A percentile compares a stretch with the other conserved stretches of the same genome.
Conservation (phyloP, 2,329 filamentous ascomycete species). For the Fusarium sp. region DNA sequence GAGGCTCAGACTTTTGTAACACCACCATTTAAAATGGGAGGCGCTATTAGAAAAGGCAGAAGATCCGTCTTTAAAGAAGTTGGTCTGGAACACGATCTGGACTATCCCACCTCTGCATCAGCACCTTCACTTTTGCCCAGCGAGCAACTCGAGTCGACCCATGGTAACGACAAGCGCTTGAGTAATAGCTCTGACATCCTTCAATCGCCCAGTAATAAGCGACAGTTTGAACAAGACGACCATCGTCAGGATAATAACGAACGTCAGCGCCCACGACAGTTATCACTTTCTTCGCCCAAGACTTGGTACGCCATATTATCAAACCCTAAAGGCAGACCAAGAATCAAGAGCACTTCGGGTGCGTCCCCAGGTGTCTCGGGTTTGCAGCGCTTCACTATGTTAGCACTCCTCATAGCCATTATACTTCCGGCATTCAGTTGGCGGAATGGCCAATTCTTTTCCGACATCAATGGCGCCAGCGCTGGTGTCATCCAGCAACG, state of each 20-base stretch:
- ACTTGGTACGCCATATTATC: conserved; percentile 61
- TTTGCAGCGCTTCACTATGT: conserved; percentile 60
- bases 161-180: conserved; percentile 50
- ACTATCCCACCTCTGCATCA: conserved; percentile 38
- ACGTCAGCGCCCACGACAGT: conserved; percentile 26
- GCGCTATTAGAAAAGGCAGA: conserved; percentile 63
- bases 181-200: conserved; percentile 46
- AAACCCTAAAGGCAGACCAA: conserved; percentile 55
- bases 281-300: conserved; percentile 41
- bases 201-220: conserved; percentile 11
- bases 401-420: conserved; percentile 64
- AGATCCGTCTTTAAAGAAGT: conserved; percentile 66
- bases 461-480: conserved; percentile 59
- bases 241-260: conserved; percentile 10
- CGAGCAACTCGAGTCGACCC: conserved; percentile 25
- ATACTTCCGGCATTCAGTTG: conserved; percentile 62
- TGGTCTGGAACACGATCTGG: conserved; percentile 57
- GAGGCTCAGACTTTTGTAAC: conserved; percentile 58
- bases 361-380: conserved; percentile 57
- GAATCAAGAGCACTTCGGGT: conserved; percentile 58
- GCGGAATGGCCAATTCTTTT: conserved; percentile 53
- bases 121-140: conserved; percentile 24
- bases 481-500: conserved; percentile 58
- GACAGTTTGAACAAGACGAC: conserved; percentile 12
- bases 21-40: conserved; percentile 56